Percentiles rank a stretch among this genome's conserved stretches.
Evolutionary conservation across 345 rosid genomes (phyloP).

Genomic region (Hirschfeldia incana): DNA sequence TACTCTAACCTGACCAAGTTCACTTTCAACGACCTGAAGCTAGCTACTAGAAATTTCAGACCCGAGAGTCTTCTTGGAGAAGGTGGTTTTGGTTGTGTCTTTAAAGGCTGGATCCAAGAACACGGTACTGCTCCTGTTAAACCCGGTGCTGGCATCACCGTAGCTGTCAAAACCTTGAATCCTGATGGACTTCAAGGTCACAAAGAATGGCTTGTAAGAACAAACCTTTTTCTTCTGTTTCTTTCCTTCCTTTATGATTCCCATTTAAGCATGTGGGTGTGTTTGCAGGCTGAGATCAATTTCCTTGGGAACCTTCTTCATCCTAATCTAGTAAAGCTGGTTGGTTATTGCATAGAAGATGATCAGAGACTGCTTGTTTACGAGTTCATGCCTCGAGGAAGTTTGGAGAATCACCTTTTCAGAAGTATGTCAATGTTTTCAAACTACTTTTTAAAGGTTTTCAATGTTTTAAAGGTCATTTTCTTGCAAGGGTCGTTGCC

Average conservation of each 20-base stretch:
- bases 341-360: slow-evolving; percentile 63
- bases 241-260: background rate
- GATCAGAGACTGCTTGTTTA: slow-evolving; percentile 66
- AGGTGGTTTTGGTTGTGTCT: slow-evolving; percentile 98
- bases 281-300: slow-evolving; percentile 73
- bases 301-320: slow-evolving; percentile 67
- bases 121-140: slow-evolving; percentile 97
- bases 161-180: slow-evolving; percentile 95
- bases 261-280: background rate
- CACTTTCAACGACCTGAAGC: slow-evolving; percentile 84
- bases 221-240: background rate
- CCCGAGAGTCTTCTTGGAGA: slow-evolving; percentile 97
- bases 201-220: slow-evolving; percentile 92
- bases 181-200: slow-evolving; percentile 99
- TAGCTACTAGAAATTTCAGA: slow-evolving; percentile 92
- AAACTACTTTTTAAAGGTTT: background rate
- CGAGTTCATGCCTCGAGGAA: slow-evolving; percentile 72
- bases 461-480: background rate
- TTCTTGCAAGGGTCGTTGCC: slow-evolving; percentile 65
- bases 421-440: slow-evolving; percentile 44
- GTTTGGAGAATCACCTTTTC: slow-evolving; percentile 69
- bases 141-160: slow-evolving; percentile 96
- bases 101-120: slow-evolving; percentile 97
- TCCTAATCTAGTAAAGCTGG: slow-evolving; percentile 57
- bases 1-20: slow-evolving; percentile 82